These are phyloP conservation scores for Anthracocystis setariae DNA, from an alignment of 1,284 basidiomycete genomes.

Conservation along the genomic window DNA sequence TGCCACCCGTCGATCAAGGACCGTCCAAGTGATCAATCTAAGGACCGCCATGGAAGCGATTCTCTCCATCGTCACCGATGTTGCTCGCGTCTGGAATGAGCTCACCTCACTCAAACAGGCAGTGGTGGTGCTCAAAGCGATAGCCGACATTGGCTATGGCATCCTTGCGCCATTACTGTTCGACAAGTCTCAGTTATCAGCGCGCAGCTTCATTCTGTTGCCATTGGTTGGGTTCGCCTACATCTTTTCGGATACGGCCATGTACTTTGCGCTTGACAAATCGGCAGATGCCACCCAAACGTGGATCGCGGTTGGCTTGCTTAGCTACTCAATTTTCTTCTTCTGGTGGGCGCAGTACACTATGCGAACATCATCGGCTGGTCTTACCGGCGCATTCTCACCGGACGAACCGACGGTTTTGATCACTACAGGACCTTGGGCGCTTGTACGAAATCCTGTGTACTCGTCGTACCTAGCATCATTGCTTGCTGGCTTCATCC, in stretches of 20 bases:
- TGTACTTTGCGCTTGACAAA: slow-evolving; percentile 37
- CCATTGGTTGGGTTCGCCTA: slow-evolving; percentile 13
- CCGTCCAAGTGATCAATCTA: neutral
- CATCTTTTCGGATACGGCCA: slow-evolving; percentile 19
- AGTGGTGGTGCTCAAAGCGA: slow-evolving; percentile 28
- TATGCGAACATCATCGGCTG: slow-evolving; percentile 6
- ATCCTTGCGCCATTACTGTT: slow-evolving; percentile 31
- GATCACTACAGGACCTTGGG: slow-evolving; percentile 35
- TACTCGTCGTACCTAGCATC: slow-evolving; percentile 44
- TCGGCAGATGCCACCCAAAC: slow-evolving; percentile 29
- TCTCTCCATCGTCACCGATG: slow-evolving; percentile 14
- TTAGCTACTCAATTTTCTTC: slow-evolving; percentile 31
- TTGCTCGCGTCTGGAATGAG: slow-evolving; percentile 27
- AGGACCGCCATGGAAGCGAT: slow-evolving; percentile 24
- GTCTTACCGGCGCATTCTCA: slow-evolving; percentile 31
- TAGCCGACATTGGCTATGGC: slow-evolving; percentile 32
- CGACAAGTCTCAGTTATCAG: slow-evolving; percentile 19
- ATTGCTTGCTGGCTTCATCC: slow-evolving; percentile 37
- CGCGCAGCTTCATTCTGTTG: slow-evolving; percentile 13
- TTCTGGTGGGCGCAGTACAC: slow-evolving; percentile 49
- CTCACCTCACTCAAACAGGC: slow-evolving; percentile 21
- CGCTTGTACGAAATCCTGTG: slow-evolving; percentile 34
- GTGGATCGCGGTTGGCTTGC: slow-evolving; percentile 20
- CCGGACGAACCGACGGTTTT: slow-evolving; percentile 35
- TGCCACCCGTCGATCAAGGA: neutral